Conservation (phyloP, 495 filamentous ascomycete genomes). For the Arthonia radiata region DNA sequence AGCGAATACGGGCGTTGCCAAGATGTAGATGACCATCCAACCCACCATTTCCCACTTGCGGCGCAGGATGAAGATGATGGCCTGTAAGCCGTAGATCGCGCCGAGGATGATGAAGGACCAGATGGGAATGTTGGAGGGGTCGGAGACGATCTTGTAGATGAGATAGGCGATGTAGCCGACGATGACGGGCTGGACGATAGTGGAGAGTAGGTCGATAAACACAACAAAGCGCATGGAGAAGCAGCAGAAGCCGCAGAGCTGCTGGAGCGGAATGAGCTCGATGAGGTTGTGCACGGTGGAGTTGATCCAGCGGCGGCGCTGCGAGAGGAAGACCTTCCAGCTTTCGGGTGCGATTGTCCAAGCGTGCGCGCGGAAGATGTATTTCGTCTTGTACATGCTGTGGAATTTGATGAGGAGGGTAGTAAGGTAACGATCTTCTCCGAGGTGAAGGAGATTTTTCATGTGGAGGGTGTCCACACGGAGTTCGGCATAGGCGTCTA, state of each 20-base stretch:
- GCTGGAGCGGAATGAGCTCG: conserved; percentile 75
- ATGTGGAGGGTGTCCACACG: conserved; percentile 95
- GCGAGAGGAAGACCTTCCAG: conserved; percentile 84
- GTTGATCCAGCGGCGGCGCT: conserved; percentile 98
- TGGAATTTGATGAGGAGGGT: conserved; percentile 86
- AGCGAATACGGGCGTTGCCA: conserved; percentile 79
- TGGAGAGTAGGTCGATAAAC: conserved; percentile 79
- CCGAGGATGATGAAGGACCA: conserved; percentile 75
- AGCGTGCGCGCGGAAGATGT: conserved; percentile 71
- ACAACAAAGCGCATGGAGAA: conserved; percentile 99
- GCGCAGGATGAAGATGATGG: conserved; percentile 84
- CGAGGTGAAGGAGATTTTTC: conserved; percentile 92
- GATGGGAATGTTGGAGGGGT: conserved; percentile 41
- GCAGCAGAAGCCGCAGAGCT: conserved; percentile 98
- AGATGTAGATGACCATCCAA: conserved; percentile 92
- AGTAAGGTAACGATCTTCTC: conserved; percentile 88
- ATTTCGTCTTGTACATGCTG: conserved; percentile 92
- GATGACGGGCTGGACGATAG: conserved; percentile 74
- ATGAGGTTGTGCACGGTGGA: conserved; percentile 95
- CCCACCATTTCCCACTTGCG: conserved; percentile 99
- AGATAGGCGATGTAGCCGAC: conserved; percentile 83
- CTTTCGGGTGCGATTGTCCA: conserved; percentile 91
- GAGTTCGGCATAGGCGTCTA: conserved; percentile 68
- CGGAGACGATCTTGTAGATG: conserved; percentile 40
- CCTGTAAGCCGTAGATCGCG: conserved; percentile 89